Percentiles rank a stretch among this genome's conserved stretches.
Evolutionary conservation across 306 rosid genomes (phyloP).

Genomic region (Cicer bijugum): DNA sequence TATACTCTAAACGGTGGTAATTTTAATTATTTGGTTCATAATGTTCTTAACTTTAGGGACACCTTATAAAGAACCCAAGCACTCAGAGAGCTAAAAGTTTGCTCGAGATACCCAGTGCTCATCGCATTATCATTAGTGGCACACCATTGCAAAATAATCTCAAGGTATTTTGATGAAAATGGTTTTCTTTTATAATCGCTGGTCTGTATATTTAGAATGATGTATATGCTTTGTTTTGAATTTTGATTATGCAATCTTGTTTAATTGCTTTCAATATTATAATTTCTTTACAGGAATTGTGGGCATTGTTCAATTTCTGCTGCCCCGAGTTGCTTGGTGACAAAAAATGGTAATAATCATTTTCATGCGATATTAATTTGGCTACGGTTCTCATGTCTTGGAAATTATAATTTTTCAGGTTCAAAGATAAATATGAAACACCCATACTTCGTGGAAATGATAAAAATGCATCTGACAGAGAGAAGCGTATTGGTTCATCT

Average conservation of each 20-base stretch:
- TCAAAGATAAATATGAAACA: slow-evolving; percentile 69
- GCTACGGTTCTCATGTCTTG: slow-evolving; percentile 39
- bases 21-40: slow-evolving; percentile 22
- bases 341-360: slow-evolving; percentile 65
- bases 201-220: not conserved
- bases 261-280: slow-evolving; percentile 36
- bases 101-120: slow-evolving; percentile 83
- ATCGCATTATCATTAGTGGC: slow-evolving; percentile 86
- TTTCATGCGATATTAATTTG: slow-evolving; percentile 33
- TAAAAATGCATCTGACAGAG: slow-evolving; percentile 78
- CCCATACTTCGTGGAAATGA: slow-evolving; percentile 91
- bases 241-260: slow-evolving; percentile 24
- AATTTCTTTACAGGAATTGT: slow-evolving; percentile 66
- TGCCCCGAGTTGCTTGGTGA: slow-evolving; percentile 93
- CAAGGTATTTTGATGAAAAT: slow-evolving; percentile 57
- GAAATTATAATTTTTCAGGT: slow-evolving; percentile 61
- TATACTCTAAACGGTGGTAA: not conserved
- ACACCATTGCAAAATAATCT: slow-evolving; percentile 94
- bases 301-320: slow-evolving; percentile 93
- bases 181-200: slow-evolving; percentile 15
- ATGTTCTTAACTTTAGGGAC: slow-evolving; percentile 67
- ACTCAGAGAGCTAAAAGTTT: slow-evolving; percentile 97
- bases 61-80: slow-evolving; percentile 92
- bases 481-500: slow-evolving; percentile 67
- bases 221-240: slow-evolving; percentile 25